Base-by-base conservation (phyloP, 208 protist genomes). In the Leishmania tropica region DNA sequence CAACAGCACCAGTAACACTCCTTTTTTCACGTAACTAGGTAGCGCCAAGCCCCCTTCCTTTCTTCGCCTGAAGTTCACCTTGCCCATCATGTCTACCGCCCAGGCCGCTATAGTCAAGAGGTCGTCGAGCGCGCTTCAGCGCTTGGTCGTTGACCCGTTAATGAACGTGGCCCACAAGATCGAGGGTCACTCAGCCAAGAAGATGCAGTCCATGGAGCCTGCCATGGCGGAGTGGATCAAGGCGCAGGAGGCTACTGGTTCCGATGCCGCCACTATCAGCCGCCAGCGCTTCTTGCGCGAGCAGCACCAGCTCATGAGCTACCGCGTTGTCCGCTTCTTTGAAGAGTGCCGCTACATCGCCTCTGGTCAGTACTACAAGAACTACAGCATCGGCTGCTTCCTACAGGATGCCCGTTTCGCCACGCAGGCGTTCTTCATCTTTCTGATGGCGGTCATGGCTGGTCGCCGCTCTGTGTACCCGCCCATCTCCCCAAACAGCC, bases 261-360 rank as follows among this genome's bases (percentile, higher is more conserved):
- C 89, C 1, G 94, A 96, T 83, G 93, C 90, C 37, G 94, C 94
- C 2, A 81, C 84, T n/a, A 80, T 82, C 60, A 91, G 87, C 86
- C 93, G 90, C 2, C 80, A 85, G 47, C 93, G 88, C 65, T 95
- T 92, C 75, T 47, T 94, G 51, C 67, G 67, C 42, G 91, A 94
- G 84, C 94, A 97, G 87, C 86, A 81, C 48, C 88, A 93, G 83
- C 92, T 97, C 64, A 62, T 96, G 53, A 85, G 83, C 83, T 96
- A 97, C 89, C 93, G 93, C 75, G 90, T 96, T 7, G 85, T 94
- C 58, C 95, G 93, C 78, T 89, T 91, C 79, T 90, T 96, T 84
- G 87, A 95, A 48, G 93, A 96, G 85, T 78, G 78, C 70, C 88
- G 92, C 82, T 91, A 94, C 81, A 54, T 96, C 70, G 64, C 64